Base-by-base conservation (phyloP, 306 rosid species). In the Cercis canadensis region DNA sequence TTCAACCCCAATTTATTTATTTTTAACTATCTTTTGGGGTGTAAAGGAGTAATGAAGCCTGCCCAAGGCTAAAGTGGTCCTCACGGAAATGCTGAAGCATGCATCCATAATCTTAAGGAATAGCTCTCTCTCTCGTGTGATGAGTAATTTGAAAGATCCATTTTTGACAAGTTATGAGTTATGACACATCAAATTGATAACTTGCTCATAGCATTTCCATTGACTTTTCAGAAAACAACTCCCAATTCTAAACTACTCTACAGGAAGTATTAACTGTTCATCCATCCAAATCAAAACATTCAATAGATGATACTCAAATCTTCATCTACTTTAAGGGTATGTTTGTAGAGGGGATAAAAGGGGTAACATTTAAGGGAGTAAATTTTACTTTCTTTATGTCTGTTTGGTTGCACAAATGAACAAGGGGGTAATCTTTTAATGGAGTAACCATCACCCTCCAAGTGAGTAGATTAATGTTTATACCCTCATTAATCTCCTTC, bases 181-280 rank as follows among this genome's bases (percentile, higher is more conserved):
- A 50, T 7, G 8, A 45, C 15, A 53, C 15, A 2, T 53, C n/a
- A 9, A 7, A 29, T 12, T 62, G 34, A 13, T 21, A 46, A 5
- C 44, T 18, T 44, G 0, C 13, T 69, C 40, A 11, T 18, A 3
- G 18, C 34, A 51, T 74, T 68, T 56, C 45, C 50, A 16, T 55
- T 46, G 52, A 13, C 10, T 60, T 66, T 36, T 21, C 4, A 18
- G 11, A 45, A 49, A 14, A 32, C 19, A 56, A 31, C 29, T 36
- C 37, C 60, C 57, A 69, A 67, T 47, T 14, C 18, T 60, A 19
- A 53, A 18, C 40, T 45, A 55, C 31, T 33, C 5, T 41, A 57
- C 11, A n/a, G n/a, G n/a, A n/a, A n/a, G n/a, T n/a, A n/a, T n/a
- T n/a, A n/a, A n/a, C n/a, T n/a, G n/a, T n/a, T n/a, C n/a, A n/a